phyloP scores from a whole-genome alignment of 2,329 filamentous ascomycete genomes.

The Diaporthe sp. region DNA sequence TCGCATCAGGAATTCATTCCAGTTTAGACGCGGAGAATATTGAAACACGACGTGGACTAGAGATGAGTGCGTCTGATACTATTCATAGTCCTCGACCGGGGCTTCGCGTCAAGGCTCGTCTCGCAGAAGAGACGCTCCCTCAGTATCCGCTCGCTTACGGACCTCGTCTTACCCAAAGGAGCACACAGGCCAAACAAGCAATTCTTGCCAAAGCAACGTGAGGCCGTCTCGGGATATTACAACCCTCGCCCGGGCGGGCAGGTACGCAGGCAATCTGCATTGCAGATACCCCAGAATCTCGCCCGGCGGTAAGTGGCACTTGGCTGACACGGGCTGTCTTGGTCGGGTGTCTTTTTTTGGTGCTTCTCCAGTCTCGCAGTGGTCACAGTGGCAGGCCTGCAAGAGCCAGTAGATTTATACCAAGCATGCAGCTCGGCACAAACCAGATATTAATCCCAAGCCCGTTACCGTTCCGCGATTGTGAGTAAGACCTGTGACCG shows the following conservation, averaged over 20 bases:
- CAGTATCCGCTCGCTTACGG: conserved; percentile 23
- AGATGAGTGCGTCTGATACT: not conserved
- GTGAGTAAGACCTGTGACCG: not conserved
- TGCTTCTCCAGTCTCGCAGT: conserved; percentile 19
- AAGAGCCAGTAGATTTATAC: not conserved
- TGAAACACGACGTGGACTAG: not conserved
- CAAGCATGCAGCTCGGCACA: conserved; percentile 8
- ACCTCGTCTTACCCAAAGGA: not conserved
- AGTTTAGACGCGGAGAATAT: not conserved
- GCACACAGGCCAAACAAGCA: not conserved
- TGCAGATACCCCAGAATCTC: not conserved
- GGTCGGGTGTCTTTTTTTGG: not conserved
- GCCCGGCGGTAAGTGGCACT: conserved; percentile 23
- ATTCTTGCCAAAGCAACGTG: not conserved
- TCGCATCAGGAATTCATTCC: not conserved
- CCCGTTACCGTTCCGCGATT: not conserved
- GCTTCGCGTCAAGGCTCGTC: conserved; percentile 23
- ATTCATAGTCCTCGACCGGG: conserved; percentile 21
- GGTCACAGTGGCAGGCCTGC: conserved; percentile 16
- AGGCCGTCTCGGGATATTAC: not conserved
- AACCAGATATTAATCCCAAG: not conserved
- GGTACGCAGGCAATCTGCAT: not conserved
- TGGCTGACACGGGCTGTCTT: conserved; percentile 23
- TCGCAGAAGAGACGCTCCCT: not conserved
- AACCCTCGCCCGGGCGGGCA: not conserved